Evolutionary conservation across 192 early-diverging fungal species (phyloP).

Genomic region (Chytriomyces sp.): DNA sequence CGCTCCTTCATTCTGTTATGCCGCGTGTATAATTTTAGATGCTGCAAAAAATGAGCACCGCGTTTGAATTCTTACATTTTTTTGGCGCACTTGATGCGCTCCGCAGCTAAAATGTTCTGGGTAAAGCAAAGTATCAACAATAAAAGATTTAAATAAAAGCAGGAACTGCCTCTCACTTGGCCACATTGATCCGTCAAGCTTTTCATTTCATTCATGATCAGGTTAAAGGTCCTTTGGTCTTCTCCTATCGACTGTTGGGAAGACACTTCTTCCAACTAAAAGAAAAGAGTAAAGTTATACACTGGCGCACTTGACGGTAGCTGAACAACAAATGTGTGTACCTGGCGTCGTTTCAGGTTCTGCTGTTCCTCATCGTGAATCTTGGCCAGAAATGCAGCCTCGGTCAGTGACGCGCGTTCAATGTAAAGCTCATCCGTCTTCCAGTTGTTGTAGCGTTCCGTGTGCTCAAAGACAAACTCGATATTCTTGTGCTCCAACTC

Average conservation of each 20-base stretch:
- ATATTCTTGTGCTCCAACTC: constrained; percentile 33
- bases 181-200: constrained; percentile 34
- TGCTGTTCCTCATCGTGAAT: constrained; percentile 39
- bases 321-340: neutral
- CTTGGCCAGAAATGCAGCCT: constrained; percentile 35
- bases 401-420: constrained; percentile 25
- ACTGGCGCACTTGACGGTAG: neutral
- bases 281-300: neutral
- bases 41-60: neutral
- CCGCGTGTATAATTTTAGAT: neutral
- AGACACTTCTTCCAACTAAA: constrained; percentile 26
- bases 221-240: constrained; percentile 37
- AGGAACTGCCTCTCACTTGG: constrained; percentile 8
- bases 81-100: constrained; percentile 36
- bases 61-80: constrained; percentile 33
- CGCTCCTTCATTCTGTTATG: constrained; percentile 25
- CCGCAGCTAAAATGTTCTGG: constrained; percentile 34
- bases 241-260: constrained; percentile 30
- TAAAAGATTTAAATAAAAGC: neutral
- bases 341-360: constrained; percentile 36
- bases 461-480: constrained; percentile 37
- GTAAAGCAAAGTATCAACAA: neutral
- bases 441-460: constrained; percentile 41
- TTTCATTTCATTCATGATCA: constrained; percentile 41
- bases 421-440: constrained; percentile 42